Evolutionary conservation across 768 basidiomycete genomes (phyloP).

Genomic region (Tylopilus felleus): DNA sequence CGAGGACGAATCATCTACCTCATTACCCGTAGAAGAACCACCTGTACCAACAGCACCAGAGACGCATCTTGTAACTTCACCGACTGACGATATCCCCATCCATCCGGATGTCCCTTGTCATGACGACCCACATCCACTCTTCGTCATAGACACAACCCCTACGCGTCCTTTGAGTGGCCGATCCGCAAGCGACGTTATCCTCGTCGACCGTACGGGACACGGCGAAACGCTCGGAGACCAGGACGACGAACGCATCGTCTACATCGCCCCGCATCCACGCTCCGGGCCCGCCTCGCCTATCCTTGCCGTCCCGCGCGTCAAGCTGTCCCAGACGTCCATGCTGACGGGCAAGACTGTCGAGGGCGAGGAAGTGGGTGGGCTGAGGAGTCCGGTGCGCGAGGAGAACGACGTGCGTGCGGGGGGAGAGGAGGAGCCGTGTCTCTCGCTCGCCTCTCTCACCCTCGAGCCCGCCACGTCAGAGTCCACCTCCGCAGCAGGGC

Average conservation of each 20-base stretch:
- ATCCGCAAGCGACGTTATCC: conserved; percentile 22
- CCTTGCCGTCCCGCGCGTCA: conserved; percentile 11
- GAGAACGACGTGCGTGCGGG: not conserved
- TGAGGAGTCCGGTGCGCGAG: conserved; percentile 10
- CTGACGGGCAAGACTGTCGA: conserved; percentile 17
- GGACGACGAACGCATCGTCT: conserved; percentile 61
- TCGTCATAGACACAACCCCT: conserved; percentile 43
- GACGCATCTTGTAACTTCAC: not conserved
- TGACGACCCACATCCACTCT: conserved; percentile 5
- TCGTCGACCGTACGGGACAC: conserved; percentile 19
- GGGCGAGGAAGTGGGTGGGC: not conserved
- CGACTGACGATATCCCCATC: not conserved
- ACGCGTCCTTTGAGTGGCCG: not conserved
- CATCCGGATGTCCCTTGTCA: not conserved
- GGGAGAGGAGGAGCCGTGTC: conserved; percentile 10
- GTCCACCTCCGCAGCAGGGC: too few relatives aligned
- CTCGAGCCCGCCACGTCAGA: conserved; percentile 9
- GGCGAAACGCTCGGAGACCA: conserved; percentile 18
- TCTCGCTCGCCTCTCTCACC: conserved; percentile 28
- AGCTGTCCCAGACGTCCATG: conserved; percentile 22
- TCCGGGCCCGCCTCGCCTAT: conserved; percentile 14
- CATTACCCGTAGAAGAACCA: not conserved
- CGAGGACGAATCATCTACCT: not conserved
- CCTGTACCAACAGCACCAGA: not conserved
- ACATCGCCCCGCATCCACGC: conserved; percentile 72